These are phyloP conservation scores for Soucietia sequanensis DNA, from an alignment of 805 yeast genomes.

Conservation along the genomic window DNA sequence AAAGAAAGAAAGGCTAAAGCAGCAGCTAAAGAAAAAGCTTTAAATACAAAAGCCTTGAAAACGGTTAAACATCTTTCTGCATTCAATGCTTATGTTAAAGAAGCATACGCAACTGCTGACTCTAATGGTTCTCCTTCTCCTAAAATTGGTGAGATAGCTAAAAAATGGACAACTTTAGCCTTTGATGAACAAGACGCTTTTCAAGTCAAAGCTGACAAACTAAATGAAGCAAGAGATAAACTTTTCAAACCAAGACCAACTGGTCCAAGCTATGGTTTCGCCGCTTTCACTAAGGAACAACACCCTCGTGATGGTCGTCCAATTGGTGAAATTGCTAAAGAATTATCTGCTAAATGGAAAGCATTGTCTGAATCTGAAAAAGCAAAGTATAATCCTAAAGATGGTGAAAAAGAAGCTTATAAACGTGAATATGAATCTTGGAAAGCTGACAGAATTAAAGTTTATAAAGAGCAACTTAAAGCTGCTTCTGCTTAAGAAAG, in stretches of 20 bases:
- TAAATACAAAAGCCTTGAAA: slow-evolving; percentile 19
- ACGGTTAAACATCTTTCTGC: slow-evolving; percentile 20
- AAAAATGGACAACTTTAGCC: slow-evolving; percentile 25
- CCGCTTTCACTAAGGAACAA: slow-evolving; percentile 27
- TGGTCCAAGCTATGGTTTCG: slow-evolving; percentile 28
- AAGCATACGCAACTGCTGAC: slow-evolving; percentile 9
- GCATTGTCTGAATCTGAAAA: slow-evolving; percentile 27
- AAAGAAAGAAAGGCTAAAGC: slow-evolving; percentile 6
- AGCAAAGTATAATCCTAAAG: slow-evolving; percentile 17
- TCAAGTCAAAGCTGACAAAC: slow-evolving; percentile 22
- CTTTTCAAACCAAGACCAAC: slow-evolving; percentile 34
- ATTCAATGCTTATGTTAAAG: slow-evolving; percentile 24
- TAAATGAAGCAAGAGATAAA: slow-evolving; percentile 23
- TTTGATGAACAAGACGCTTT: slow-evolving; percentile 27
- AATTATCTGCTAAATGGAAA: slow-evolving; percentile 29
- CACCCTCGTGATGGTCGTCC: slow-evolving; percentile 20
- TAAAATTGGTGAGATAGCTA: slow-evolving; percentile 14
- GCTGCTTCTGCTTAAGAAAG: too few relatives aligned
- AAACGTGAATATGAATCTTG: slow-evolving; percentile 23
- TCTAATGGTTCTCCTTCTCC: slow-evolving; percentile 7
- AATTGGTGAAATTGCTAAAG: slow-evolving; percentile 24
- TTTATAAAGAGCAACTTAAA: slow-evolving; percentile 9
- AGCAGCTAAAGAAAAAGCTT: slow-evolving; percentile 12
- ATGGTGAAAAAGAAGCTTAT: slow-evolving; percentile 18
- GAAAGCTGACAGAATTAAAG: slow-evolving; percentile 27